Evolutionary conservation across 164 flowering plant genomes (phyloP).

Genomic region (Magnolia sinica): DNA sequence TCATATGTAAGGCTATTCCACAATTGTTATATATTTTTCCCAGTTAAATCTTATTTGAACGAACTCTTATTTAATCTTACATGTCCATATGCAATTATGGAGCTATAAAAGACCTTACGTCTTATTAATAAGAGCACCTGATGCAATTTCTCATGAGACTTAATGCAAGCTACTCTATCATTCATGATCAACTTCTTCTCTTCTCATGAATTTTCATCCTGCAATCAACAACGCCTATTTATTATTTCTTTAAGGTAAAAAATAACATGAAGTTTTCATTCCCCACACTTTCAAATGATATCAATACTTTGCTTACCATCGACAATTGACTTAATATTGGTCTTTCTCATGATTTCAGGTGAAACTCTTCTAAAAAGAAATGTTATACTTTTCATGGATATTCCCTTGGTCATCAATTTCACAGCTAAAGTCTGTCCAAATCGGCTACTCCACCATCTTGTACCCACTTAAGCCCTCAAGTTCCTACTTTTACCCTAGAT

Average conservation of each 20-base stretch:
- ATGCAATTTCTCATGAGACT: too few species aligned
- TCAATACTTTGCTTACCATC: background rate
- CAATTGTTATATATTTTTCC: too few species aligned
- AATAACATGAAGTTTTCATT: background rate
- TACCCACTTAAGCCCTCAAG: background rate
- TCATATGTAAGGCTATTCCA: background rate
- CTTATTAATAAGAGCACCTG: too few species aligned
- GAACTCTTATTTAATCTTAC: too few species aligned
- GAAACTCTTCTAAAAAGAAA: too few species aligned
- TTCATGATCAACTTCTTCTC: background rate
- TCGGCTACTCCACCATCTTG: background rate
- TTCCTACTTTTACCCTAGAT: background rate
- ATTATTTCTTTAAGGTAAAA: background rate
- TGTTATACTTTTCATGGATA: background rate
- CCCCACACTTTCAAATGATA: background rate
- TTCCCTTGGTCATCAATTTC: background rate
- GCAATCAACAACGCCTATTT: background rate
- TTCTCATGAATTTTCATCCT: background rate
- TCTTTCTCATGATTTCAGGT: background rate
- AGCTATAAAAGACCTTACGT: too few species aligned
- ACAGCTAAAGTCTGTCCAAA: background rate
- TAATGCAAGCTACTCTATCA: too few species aligned
- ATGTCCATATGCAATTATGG: too few species aligned
- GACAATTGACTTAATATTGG: background rate
- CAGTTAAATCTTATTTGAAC: too few species aligned